Evolutionary conservation across 495 filamentous ascomycete species (phyloP).

Genomic region (Chaetomium fimeti): DNA sequence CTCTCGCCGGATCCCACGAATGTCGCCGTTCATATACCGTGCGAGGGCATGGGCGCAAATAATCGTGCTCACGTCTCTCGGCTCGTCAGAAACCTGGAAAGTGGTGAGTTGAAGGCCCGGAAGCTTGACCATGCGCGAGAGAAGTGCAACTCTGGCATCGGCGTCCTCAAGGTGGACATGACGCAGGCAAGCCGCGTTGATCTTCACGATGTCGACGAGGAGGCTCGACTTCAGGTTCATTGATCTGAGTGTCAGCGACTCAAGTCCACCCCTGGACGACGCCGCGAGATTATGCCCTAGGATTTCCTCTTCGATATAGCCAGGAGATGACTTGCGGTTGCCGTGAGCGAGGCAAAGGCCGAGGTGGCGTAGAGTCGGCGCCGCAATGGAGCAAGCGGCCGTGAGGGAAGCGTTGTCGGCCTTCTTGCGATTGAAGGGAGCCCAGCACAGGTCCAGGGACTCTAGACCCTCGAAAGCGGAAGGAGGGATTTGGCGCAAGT

Average conservation of each 20-base stretch:
- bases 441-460: neutral
- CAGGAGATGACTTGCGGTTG: neutral
- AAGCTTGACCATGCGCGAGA: neutral
- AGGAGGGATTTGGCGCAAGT: neutral
- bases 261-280: neutral
- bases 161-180: neutral
- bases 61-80: too few species aligned
- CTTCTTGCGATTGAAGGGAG: neutral
- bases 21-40: neutral
- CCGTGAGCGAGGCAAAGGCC: conserved; percentile 6
- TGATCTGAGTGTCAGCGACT: neutral
- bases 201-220: neutral
- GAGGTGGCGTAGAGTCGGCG: conserved; percentile 8
- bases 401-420: neutral
- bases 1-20: too few species aligned
- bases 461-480: neutral
- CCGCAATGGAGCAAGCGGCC: neutral
- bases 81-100: neutral
- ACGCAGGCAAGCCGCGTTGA: neutral
- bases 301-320: neutral
- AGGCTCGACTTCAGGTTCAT: too few species aligned
- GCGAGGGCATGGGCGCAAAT: neutral
- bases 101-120: neutral
- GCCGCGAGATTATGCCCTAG: neutral
- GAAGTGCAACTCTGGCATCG: neutral